Conservation (phyloP, 2,329 filamentous ascomycete species). For the Hymenoscyphus salicellus region DNA sequence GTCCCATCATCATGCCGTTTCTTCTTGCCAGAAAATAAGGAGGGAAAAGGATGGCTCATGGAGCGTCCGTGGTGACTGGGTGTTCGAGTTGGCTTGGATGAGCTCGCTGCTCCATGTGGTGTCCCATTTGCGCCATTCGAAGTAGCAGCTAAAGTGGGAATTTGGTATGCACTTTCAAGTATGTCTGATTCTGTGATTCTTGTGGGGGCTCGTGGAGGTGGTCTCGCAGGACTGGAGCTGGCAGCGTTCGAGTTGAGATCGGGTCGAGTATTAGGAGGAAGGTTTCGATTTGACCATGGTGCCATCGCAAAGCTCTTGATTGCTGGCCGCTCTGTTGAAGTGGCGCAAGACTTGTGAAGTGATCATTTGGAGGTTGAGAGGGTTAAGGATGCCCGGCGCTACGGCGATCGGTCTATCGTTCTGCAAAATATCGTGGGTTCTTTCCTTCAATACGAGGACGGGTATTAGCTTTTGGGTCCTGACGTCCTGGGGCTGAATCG, state of each 20-base stretch:
- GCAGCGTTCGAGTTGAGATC: slow-evolving; percentile 11
- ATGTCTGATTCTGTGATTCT: slow-evolving; percentile 34
- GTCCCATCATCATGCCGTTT: slow-evolving; percentile 43
- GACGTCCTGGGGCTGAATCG: neutral
- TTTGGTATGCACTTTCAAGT: slow-evolving; percentile 34
- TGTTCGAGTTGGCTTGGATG: slow-evolving; percentile 17
- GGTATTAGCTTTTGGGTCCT: slow-evolving; percentile 7
- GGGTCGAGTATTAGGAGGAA: slow-evolving; percentile 29
- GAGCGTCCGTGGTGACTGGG: slow-evolving; percentile 45
- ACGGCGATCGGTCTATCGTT: slow-evolving; percentile 6
- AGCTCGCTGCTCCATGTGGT: slow-evolving; percentile 14
- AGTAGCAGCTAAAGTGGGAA: slow-evolving; percentile 29
- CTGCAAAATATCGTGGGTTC: slow-evolving; percentile 7
- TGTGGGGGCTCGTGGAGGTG: slow-evolving; percentile 15
- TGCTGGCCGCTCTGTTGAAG: slow-evolving; percentile 15
- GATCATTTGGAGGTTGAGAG: slow-evolving; percentile 23
- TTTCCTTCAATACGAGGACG: slow-evolving; percentile 7
- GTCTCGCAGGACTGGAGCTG: slow-evolving; percentile 19
- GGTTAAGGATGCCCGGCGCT: neutral
- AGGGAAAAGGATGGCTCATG: slow-evolving; percentile 77
- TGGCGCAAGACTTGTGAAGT: slow-evolving; percentile 19
- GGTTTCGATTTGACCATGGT: slow-evolving; percentile 34
- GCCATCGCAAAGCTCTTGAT: slow-evolving; percentile 32
- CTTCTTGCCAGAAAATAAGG: slow-evolving; percentile 63
- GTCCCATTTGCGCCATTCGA: slow-evolving; percentile 13